phyloP scores from a whole-genome alignment of 495 filamentous ascomycete species.

The Podospora fimiseda region DNA sequence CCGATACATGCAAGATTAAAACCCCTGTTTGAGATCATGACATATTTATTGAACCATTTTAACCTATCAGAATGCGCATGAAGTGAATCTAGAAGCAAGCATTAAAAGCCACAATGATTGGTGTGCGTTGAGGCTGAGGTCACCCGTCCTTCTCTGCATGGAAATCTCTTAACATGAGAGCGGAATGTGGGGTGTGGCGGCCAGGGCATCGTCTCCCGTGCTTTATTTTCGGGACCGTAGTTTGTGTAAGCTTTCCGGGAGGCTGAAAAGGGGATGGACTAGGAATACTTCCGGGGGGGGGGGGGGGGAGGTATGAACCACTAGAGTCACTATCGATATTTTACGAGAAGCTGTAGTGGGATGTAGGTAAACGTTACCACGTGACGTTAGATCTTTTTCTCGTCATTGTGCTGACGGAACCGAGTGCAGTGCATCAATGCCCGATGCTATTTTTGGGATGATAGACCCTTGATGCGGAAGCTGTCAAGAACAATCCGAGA shows the following conservation, averaged over 20 bases:
- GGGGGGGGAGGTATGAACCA: background rate
- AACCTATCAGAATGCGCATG: background rate
- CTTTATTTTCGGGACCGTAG: background rate
- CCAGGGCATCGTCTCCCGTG: background rate
- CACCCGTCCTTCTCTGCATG: background rate
- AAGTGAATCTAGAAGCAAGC: background rate
- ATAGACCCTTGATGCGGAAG: background rate
- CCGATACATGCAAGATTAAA: background rate
- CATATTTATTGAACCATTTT: background rate
- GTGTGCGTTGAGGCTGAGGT: slow-evolving; percentile 4
- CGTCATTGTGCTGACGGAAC: background rate
- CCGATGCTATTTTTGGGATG: slow-evolving; percentile 5
- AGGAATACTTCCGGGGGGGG: background rate
- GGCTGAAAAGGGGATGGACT: background rate
- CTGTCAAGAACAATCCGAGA: background rate
- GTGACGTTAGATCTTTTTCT: too few species aligned
- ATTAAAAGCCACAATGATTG: slow-evolving; percentile 1
- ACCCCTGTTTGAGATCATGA: background rate
- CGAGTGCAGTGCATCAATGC: background rate
- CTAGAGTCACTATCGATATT: too few species aligned
- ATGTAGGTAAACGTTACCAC: too few species aligned
- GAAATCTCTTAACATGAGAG: background rate
- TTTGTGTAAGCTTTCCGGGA: background rate
- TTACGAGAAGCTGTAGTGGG: too few species aligned
- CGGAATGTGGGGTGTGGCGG: background rate